Evolutionary conservation across 805 yeast species (phyloP).

Genomic region (Yarrowia yakushimensis): DNA sequence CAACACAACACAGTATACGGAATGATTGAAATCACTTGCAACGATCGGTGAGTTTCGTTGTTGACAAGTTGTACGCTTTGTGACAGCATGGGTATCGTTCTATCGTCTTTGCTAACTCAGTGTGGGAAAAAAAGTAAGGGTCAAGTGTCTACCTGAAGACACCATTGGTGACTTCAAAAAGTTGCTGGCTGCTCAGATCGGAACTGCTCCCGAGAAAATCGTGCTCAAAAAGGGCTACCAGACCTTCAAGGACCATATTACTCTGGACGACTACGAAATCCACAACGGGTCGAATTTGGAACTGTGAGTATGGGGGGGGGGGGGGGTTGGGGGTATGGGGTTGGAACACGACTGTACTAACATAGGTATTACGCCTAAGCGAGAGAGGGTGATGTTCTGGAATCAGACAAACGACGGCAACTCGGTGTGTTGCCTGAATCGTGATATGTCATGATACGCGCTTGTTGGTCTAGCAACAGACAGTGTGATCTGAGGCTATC

Average conservation of each 20-base stretch:
- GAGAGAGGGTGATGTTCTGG: neutral
- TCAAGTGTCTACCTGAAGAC: slow-evolving; percentile 83
- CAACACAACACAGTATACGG: too few species aligned
- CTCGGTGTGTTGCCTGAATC: too few species aligned
- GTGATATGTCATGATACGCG: too few species aligned
- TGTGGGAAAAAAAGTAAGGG: slow-evolving; percentile 81
- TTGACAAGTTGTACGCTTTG: too few species aligned
- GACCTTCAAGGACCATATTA: slow-evolving; percentile 81
- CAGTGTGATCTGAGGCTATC: too few species aligned
- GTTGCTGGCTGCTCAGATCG: slow-evolving; percentile 76
- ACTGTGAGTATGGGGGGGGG: slow-evolving; percentile 43
- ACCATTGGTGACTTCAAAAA: slow-evolving; percentile 87
- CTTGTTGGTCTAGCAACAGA: too few species aligned
- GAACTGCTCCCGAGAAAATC: slow-evolving; percentile 60
- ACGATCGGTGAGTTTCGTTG: slow-evolving; percentile 51
- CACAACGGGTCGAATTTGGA: slow-evolving; percentile 87
- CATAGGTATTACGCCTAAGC: slow-evolving; percentile 26
- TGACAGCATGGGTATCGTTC: too few species aligned
- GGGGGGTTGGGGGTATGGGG: neutral
- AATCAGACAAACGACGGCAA: too few species aligned
- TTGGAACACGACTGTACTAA: neutral
- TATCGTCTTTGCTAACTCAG: slow-evolving; percentile 36
- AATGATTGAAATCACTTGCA: slow-evolving; percentile 72
- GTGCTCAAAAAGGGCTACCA: slow-evolving; percentile 80
- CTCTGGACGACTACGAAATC: slow-evolving; percentile 90